Evolutionary conservation across 139 green algal species (phyloP).

Genomic region (Chloropicon primus): DNA sequence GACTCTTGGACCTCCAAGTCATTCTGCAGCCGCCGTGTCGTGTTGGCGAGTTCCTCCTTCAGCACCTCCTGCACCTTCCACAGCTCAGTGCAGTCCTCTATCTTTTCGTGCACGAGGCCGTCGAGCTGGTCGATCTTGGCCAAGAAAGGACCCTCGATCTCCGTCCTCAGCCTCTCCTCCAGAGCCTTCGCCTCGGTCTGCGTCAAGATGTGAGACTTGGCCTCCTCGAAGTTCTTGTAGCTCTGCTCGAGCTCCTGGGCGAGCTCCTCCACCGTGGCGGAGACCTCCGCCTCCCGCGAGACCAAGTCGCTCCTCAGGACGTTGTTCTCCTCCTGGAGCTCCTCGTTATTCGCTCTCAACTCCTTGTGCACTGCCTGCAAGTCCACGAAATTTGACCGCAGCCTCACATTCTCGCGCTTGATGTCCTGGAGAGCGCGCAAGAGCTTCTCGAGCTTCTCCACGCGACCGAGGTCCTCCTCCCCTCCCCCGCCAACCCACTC

Average conservation of each 20-base stretch:
- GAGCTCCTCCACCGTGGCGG: not conserved
- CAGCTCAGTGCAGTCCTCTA: not conserved
- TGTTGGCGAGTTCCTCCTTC: not conserved
- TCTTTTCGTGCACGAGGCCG: not conserved
- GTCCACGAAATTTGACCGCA: not conserved
- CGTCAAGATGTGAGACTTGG: not conserved
- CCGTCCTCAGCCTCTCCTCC: not conserved
- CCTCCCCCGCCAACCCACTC: too few relatives aligned
- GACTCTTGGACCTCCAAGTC: not conserved
- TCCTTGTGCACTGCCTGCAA: not conserved
- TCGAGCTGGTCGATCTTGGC: not conserved
- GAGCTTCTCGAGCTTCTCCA: not conserved
- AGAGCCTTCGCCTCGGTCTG: not conserved
- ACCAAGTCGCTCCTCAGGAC: not conserved
- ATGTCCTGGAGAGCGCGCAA: not conserved
- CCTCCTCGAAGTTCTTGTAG: not conserved
- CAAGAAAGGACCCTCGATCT: not conserved
- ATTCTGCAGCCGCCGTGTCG: not conserved
- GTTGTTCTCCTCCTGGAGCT: not conserved
- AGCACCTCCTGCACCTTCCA: not conserved
- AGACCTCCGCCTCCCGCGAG: not conserved
- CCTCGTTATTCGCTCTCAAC: not conserved
- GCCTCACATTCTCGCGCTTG: not conserved
- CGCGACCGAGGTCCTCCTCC: not conserved
- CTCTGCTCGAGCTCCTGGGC: not conserved